Percentiles rank a stretch among this genome's conserved stretches.
phyloP scores from a whole-genome alignment of 495 filamentous ascomycete species.

The Trichocladium uniseriatum region DNA sequence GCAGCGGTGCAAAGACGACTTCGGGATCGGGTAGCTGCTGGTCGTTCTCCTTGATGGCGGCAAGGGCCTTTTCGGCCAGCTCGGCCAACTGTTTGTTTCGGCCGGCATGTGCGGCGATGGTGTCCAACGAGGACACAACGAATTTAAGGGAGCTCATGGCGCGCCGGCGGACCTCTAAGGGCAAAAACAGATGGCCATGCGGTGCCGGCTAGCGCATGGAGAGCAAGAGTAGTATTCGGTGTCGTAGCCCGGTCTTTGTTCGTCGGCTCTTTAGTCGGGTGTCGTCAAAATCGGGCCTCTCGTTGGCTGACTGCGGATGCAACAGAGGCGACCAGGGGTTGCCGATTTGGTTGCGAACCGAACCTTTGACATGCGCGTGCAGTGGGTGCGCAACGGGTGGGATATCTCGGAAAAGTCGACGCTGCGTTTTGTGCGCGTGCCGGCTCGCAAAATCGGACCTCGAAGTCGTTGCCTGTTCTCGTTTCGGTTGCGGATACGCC shows the following conservation, averaged over 20 bases:
- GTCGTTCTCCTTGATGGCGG: conserved; percentile 69
- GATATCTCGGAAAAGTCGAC: background rate
- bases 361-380: background rate
- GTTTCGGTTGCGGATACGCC: background rate
- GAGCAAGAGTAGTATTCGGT: background rate
- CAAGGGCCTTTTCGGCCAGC: conserved; percentile 67
- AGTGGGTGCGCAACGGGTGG: background rate
- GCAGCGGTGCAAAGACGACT: conserved; percentile 80
- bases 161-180: conserved; percentile 26
- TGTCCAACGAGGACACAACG: conserved; percentile 82
- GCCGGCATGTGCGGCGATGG: conserved; percentile 77
- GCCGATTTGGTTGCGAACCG: too few species aligned
- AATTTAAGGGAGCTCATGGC: conserved; percentile 90
- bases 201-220: conserved; percentile 26
- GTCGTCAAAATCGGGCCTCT: background rate
- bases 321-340: too few species aligned
- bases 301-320: too few species aligned
- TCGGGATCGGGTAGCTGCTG: conserved; percentile 69
- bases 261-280: background rate
- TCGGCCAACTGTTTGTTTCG: conserved; percentile 72
- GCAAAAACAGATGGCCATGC: conserved; percentile 32
- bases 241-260: background rate
- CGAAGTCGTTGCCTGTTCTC: background rate
- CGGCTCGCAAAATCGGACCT: background rate
- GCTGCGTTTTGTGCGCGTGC: background rate